These are phyloP conservation scores for Fusarium sp. DNA, from an alignment of 2,329 filamentous ascomycete genomes.

Conservation along the genomic window DNA sequence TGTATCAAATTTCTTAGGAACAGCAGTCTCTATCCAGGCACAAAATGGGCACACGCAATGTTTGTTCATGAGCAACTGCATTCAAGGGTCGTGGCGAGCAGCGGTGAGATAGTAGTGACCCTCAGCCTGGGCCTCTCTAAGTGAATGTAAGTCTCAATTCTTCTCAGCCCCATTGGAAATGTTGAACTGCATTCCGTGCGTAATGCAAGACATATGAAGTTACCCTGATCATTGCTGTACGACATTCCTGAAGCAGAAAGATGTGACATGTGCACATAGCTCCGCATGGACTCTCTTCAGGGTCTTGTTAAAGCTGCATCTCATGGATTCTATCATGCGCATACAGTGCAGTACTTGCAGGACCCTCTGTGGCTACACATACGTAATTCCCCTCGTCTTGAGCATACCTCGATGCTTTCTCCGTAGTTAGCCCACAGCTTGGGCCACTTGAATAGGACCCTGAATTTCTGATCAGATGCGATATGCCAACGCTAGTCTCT, in stretches of 20 bases:
- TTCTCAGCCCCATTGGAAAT: not conserved
- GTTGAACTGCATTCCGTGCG: not conserved
- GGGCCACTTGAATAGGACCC: constrained; percentile 34
- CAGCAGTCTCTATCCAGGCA: constrained; percentile 15
- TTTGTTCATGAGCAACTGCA: not conserved
- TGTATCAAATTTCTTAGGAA: constrained; percentile 9
- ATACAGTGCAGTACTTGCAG: constrained; percentile 1
- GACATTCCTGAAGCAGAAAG: not conserved
- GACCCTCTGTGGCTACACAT: constrained; percentile 10
- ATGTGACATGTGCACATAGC: not conserved
- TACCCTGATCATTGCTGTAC: not conserved
- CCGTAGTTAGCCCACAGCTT: constrained; percentile 23
- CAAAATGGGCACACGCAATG: not conserved
- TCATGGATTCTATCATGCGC: constrained; percentile 1
- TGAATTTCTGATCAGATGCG: constrained; percentile 27
- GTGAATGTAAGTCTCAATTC: not conserved
- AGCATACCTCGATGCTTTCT: constrained; percentile 4
- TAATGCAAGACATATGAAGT: not conserved
- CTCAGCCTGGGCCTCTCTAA: not conserved
- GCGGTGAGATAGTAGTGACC: constrained; percentile 10
- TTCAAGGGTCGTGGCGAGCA: not conserved
- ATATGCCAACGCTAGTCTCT: constrained; percentile 18
- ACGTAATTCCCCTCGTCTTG: constrained; percentile 12
- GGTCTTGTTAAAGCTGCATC: not conserved
- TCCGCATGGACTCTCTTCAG: constrained; percentile 12